A percentile compares a stretch with the other conserved stretches of the same genome.
Evolutionary conservation across 148 eudicot genomes (phyloP).

Genomic region (Rhododendron ovatum): DNA sequence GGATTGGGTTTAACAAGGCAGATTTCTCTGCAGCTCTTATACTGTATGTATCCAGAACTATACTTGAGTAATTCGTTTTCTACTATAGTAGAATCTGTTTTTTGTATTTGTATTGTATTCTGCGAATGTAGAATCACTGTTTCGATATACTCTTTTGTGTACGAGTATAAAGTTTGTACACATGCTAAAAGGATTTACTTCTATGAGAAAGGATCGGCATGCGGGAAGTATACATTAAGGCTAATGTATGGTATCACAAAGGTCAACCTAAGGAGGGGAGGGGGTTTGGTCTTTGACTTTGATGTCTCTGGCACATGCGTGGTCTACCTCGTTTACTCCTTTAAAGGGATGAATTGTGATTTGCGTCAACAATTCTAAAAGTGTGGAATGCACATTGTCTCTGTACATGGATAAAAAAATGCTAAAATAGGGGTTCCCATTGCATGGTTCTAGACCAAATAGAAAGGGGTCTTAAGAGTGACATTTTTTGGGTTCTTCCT

Average conservation of each 20-base stretch:
- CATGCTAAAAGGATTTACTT: background rate
- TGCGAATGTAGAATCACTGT: background rate
- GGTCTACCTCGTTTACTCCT: background rate
- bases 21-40: constrained; percentile 77
- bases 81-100: background rate
- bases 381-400: background rate
- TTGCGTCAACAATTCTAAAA: background rate
- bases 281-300: background rate
- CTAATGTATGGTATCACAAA: background rate
- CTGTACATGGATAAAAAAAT: background rate
- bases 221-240: background rate
- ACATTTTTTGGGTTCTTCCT: background rate
- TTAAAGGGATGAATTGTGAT: background rate
- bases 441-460: background rate
- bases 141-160: background rate
- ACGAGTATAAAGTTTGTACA: background rate
- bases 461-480: background rate
- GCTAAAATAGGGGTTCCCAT: background rate
- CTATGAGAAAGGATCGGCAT: background rate
- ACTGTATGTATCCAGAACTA: constrained; percentile 46
- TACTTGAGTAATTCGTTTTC: background rate
- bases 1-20: constrained; percentile 58
- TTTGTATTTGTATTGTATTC: background rate
- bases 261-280: background rate
- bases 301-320: background rate